Percentiles rank a stretch among this genome's conserved stretches.
Evolutionary conservation across 192 early-diverging fungal species (phyloP).

Genomic region (Coemansia sp.): DNA sequence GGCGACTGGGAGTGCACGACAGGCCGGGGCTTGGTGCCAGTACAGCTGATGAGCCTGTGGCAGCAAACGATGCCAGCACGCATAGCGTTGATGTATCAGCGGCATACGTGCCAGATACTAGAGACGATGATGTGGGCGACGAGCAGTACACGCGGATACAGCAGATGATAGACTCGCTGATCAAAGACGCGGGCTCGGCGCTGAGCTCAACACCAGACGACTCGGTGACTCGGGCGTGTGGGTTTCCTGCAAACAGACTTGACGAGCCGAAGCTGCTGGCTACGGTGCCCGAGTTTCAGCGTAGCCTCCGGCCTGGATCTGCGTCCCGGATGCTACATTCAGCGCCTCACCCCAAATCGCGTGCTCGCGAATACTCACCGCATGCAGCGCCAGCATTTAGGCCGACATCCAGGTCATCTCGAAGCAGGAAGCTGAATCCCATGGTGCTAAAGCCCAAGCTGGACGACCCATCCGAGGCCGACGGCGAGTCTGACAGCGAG

Average conservation of each 20-base stretch:
- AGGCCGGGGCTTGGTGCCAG: not conserved
- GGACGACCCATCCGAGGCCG: slow-evolving; percentile 35
- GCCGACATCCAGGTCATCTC: slow-evolving; percentile 3
- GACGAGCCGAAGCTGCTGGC: too few species aligned
- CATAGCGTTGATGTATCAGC: not conserved
- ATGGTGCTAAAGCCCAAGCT: not conserved
- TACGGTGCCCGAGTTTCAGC: too few species aligned
- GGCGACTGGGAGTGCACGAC: slow-evolving; percentile 21
- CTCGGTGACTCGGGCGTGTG: too few species aligned
- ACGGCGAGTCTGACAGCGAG: slow-evolving; percentile 48
- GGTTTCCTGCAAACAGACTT: too few species aligned
- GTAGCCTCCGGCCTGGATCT: not conserved
- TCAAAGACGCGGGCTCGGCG: slow-evolving; percentile 47
- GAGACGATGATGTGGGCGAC: slow-evolving; percentile 25
- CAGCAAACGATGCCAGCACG: not conserved
- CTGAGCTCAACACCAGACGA: slow-evolving; percentile 30
- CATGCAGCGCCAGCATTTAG: not conserved
- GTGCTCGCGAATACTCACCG: slow-evolving; percentile 1
- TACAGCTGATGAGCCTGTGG: not conserved
- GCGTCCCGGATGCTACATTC: not conserved
- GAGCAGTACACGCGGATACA: slow-evolving; percentile 50
- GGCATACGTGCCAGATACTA: not conserved
- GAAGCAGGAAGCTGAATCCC: not conserved
- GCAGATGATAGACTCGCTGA: slow-evolving; percentile 51
- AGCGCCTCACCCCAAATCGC: not conserved